Base-by-base conservation (phyloP, 148 eudicot species). In the Diospyros lotus region DNA sequence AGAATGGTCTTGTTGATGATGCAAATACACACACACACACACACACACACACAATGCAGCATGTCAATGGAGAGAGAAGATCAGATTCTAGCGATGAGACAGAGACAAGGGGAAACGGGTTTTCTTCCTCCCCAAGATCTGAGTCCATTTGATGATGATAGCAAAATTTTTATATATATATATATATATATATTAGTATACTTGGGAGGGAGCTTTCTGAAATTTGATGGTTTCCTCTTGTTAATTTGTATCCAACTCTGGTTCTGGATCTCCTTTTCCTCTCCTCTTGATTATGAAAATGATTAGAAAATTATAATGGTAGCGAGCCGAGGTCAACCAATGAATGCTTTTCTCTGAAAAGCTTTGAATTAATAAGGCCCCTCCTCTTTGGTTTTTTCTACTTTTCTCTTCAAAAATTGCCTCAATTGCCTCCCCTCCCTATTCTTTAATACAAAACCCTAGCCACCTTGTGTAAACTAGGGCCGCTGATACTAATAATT, bases 31-130 rank as follows among this genome's bases (percentile, higher is more conserved):
- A 28, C 28, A 28, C 0, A 28, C 28, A 28, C 0, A 28, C 28
- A 28, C 28, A 28, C 28, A 90, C 80, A 83, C 66, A 78, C 68
- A 54, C 59, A 73, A 76, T 78, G 69, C 68, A 81, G 72, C 70
- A 80, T 84, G 81, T 79, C 78, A 80, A 73, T 76, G 76, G 80
- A 78, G 40, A 50, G 60, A 73, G 64, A 51, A 79, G 75, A 77
- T 84, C 72, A 81, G 86, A 90, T 86, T 90, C 91, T 81, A 75
- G 69, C 69, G 64, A 18, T 9, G 50, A 75, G 81, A 78, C 69
- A 83, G 69, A 77, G 95, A 90, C 94, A 88, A 88, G 73, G 77
- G 85, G 81, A 86, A 83, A 69, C 82, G 78, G 82, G 79, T 76
- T 80, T 76, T 76, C 81, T 82, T 84, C 79, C 58, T 75, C 84